phyloP scores from a whole-genome alignment of 257 asterid species.

The Dorcoceras hygrometricum region DNA sequence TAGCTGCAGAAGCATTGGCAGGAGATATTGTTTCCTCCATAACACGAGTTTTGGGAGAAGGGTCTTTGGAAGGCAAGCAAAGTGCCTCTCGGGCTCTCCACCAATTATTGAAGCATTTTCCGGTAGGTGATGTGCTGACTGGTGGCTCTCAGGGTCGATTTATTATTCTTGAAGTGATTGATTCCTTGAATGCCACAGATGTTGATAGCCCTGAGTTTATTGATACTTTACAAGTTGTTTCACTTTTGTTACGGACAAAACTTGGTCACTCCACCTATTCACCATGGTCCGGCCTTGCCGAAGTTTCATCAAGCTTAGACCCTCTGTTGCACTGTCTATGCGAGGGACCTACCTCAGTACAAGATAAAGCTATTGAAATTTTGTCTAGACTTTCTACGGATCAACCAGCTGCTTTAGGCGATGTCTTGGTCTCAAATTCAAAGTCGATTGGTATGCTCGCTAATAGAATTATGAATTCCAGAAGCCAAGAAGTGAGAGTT shows the following conservation, averaged over 20 bases:
- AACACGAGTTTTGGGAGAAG: constrained; percentile 66
- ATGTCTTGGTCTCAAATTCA: constrained; percentile 45
- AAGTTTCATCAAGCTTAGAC: constrained; percentile 61
- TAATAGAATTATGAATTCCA: constrained; percentile 61
- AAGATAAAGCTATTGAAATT: constrained; percentile 70
- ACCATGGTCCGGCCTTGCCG: constrained; percentile 49
- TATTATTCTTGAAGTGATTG: constrained; percentile 59
- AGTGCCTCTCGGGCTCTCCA: constrained; percentile 73
- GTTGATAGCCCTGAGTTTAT: constrained; percentile 48
- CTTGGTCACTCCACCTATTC: constrained; percentile 43
- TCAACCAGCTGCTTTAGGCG: constrained; percentile 57
- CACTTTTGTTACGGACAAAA: constrained; percentile 52
- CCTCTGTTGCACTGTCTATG: constrained; percentile 63
- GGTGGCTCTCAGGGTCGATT: constrained; percentile 63
- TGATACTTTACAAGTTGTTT: constrained; percentile 63
- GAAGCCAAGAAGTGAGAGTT: constrained; percentile 73
- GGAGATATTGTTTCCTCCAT: constrained; percentile 83
- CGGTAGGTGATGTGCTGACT: constrained; percentile 58
- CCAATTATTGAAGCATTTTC: constrained; percentile 71
- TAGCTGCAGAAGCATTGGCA: constrained; percentile 76
- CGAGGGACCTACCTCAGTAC: constrained; percentile 57
- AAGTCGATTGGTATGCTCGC: constrained; percentile 60
- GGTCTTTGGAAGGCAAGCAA: constrained; percentile 68
- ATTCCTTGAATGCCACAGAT: constrained; percentile 65
- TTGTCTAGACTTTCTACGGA: constrained; percentile 72